phyloP scores from a whole-genome alignment of 73 alveolate species.

The Tetrahymena thermophila region DNA sequence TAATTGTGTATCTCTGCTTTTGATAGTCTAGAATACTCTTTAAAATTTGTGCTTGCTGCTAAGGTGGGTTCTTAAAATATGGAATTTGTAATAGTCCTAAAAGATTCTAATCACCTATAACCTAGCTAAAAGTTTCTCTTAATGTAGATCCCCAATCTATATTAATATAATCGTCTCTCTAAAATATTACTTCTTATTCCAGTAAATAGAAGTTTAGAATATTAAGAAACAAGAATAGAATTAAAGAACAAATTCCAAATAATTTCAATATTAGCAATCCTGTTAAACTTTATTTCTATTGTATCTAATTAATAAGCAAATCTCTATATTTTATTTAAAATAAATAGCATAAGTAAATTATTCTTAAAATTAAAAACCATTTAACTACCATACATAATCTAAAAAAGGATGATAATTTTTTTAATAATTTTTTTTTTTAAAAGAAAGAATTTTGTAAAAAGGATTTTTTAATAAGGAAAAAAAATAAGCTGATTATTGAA shows the following conservation, averaged over 20 bases:
- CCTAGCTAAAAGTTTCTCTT: neutral
- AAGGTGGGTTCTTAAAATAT: neutral
- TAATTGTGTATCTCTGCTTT: neutral
- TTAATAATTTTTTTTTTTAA: no score
- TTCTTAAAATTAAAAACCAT: no score
- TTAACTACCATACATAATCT: no score
- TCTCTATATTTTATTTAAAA: neutral
- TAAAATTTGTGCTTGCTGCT: neutral
- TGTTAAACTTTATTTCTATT: neutral
- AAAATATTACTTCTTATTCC: neutral
- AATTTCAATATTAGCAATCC: neutral
- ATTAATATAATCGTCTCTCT: neutral
- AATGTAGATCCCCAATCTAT: neutral
- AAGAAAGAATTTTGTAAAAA: no score
- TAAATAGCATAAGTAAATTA: neutral
- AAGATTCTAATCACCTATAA: neutral
- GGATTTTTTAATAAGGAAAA: no score
- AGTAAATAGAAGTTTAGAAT: neutral
- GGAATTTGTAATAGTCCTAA: neutral
- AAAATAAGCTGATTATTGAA: no score
- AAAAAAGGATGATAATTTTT: no score
- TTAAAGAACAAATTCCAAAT: neutral
- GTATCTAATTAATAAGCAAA: neutral
- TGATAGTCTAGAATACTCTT: neutral
- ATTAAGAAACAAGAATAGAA: neutral